Percentiles rank a stretch among this genome's conserved stretches.
Conservation (phyloP, 1,284 basidiomycete genomes). For the Microbotryum silenes-acaulis region DNA sequence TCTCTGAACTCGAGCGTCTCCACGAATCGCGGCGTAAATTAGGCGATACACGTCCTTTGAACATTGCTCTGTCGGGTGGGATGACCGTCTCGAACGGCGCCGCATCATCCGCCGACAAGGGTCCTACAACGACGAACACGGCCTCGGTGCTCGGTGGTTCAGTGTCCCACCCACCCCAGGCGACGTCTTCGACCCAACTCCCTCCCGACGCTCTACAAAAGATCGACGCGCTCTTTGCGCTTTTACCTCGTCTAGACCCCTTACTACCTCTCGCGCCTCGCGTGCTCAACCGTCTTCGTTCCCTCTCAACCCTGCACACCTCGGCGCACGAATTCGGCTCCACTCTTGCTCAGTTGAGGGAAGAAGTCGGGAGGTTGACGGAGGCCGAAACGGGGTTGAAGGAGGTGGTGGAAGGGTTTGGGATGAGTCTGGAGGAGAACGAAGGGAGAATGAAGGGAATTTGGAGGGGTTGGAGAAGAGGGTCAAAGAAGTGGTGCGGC, state of each 20-base stretch:
- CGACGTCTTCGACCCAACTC: slow-evolving; percentile 37
- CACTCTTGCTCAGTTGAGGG: slow-evolving; percentile 32
- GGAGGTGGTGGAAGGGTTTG: slow-evolving; percentile 46
- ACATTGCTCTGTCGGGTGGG: slow-evolving; percentile 42
- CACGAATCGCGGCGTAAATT: slow-evolving; percentile 49
- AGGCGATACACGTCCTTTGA: slow-evolving; percentile 35
- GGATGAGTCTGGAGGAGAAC: slow-evolving; percentile 51
- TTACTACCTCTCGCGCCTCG: slow-evolving; percentile 83
- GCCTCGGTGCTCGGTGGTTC: slow-evolving; percentile 34
- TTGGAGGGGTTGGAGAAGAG: slow-evolving; percentile 61
- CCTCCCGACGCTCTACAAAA: slow-evolving; percentile 51
- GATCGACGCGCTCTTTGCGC: slow-evolving; percentile 53
- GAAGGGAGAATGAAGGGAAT: slow-evolving; percentile 62
- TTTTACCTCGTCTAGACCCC: slow-evolving; percentile 71
- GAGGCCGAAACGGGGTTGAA: slow-evolving; percentile 61
- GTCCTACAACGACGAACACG: slow-evolving; percentile 17
- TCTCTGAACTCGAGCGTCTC: slow-evolving; percentile 84
- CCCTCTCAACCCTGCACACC: slow-evolving; percentile 71
- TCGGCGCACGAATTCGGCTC: slow-evolving; percentile 63
- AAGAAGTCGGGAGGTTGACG: slow-evolving; percentile 56
- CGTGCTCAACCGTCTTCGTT: slow-evolving; percentile 77
- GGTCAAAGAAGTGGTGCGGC: slow-evolving; percentile 48
- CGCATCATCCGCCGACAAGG: slow-evolving; percentile 20
- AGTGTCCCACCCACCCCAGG: slow-evolving; percentile 14
- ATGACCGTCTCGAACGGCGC: slow-evolving; percentile 31